Percentiles rank a stretch among this genome's conserved stretches.
phyloP scores from a whole-genome alignment of 2,329 filamentous ascomycete genomes.

The Cadophora luteo-olivacea region DNA sequence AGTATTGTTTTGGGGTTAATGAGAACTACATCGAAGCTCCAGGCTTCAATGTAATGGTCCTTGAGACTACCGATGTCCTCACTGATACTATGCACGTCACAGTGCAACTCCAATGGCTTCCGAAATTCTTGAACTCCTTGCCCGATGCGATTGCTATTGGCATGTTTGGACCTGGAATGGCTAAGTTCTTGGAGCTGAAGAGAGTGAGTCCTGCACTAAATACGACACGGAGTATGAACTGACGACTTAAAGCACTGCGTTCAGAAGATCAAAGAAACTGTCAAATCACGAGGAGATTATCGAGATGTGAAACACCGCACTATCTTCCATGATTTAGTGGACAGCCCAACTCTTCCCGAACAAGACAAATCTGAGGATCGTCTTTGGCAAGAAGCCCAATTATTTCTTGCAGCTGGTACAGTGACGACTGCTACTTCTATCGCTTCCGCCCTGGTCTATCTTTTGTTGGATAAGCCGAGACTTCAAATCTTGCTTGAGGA shows the following conservation, averaged over 20 bases:
- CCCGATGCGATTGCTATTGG: slow-evolving; percentile 19
- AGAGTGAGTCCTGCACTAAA: too few species aligned
- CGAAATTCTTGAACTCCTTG: slow-evolving; percentile 14
- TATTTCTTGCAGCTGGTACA: slow-evolving; percentile 48
- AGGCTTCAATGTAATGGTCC: slow-evolving; percentile 26
- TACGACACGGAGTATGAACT: too few species aligned
- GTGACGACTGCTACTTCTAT: slow-evolving; percentile 48
- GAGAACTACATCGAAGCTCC: slow-evolving; percentile 29
- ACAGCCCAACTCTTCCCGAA: slow-evolving; percentile 45
- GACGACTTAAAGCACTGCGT: slow-evolving; percentile 13
- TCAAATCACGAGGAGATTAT: slow-evolving; percentile 19
- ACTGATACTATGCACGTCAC: slow-evolving; percentile 25
- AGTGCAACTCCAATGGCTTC: slow-evolving; percentile 24
- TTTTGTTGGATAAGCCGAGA: slow-evolving; percentile 39
- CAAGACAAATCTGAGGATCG: slow-evolving; percentile 46
- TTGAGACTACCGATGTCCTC: slow-evolving; percentile 25
- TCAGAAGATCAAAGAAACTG: slow-evolving; percentile 25
- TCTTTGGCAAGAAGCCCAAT: slow-evolving; percentile 49
- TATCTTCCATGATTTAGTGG: slow-evolving; percentile 40
- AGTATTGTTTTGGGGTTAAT: slow-evolving; percentile 38
- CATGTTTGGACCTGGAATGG: slow-evolving; percentile 25
- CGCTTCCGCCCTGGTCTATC: slow-evolving; percentile 41
- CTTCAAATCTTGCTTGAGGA: slow-evolving; percentile 41
- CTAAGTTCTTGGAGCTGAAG: slow-evolving; percentile 20
- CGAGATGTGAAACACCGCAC: slow-evolving; percentile 27